phyloP scores from a whole-genome alignment of 306 rosid genomes.

The Crataegus laevigata region DNA sequence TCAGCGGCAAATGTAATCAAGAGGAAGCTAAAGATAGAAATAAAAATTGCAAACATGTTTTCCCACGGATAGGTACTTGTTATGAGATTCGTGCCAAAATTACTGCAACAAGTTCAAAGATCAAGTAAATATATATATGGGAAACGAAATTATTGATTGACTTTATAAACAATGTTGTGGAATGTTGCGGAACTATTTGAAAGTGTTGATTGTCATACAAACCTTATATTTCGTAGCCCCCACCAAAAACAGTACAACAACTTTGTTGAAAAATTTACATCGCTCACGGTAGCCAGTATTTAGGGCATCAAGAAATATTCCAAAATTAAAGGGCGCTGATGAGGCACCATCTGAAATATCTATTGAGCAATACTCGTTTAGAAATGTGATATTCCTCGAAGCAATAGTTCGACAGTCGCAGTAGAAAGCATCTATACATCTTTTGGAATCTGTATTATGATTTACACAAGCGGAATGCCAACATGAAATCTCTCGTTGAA shows the following conservation, averaged over 20 bases:
- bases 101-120: neutral
- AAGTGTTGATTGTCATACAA: neutral
- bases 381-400: neutral
- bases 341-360: neutral
- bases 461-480: too few relatives aligned
- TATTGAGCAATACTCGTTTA: neutral
- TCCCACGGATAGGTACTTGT: conserved; percentile 6
- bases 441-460: too few relatives aligned
- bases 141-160: too few relatives aligned
- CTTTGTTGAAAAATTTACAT: neutral
- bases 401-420: fast-evolving
- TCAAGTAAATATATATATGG: neutral
- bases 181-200: too few relatives aligned
- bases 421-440: neutral
- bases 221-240: neutral
- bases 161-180: too few relatives aligned
- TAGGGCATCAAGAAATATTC: neutral
- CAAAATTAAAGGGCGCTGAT: neutral
- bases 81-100: neutral
- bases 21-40: neutral
- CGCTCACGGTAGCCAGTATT: neutral
- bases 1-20: neutral
- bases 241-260: neutral
- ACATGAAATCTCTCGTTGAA: too few relatives aligned
- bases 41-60: neutral